These are phyloP conservation scores for Quercus glauca DNA, from an alignment of 306 rosid species.

Conservation along the genomic window DNA sequence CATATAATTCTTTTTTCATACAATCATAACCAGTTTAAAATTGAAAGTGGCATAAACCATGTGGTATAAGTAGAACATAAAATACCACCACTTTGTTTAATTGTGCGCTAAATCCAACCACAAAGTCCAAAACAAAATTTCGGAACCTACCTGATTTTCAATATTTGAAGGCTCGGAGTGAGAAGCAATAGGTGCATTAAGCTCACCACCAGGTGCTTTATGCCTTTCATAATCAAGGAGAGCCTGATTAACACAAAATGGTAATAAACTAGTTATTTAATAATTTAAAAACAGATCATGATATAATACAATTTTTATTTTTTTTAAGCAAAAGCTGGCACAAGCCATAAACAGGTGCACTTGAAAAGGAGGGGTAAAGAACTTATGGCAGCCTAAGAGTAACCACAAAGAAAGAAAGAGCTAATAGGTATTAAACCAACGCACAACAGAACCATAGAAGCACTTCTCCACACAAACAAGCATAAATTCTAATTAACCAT, in stretches of 20 bases:
- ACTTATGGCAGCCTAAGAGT: not conserved
- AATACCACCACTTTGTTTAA: not conserved
- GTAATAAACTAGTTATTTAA: slow-evolving; percentile 6
- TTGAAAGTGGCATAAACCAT: not conserved
- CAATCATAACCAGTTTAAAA: not conserved
- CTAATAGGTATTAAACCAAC: not conserved
- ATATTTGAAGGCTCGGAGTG: slow-evolving; percentile 63
- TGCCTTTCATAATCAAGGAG: slow-evolving; percentile 97
- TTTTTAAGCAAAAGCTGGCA: not conserved
- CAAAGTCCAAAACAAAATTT: not conserved
- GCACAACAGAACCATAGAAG: not conserved
- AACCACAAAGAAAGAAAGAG: not conserved
- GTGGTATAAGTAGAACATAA: not conserved
- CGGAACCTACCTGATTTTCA: slow-evolving; percentile 67
- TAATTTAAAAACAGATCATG: not conserved
- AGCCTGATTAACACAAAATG: slow-evolving; percentile 53
- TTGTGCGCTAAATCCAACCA: not conserved
- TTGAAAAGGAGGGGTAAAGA: slow-evolving; percentile 5
- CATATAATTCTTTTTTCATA: not conserved
- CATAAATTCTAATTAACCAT: not conserved
- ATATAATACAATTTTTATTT: not conserved
- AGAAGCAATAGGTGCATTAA: slow-evolving; percentile 65
- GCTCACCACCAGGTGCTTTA: slow-evolving; percentile 68
- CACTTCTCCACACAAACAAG: not conserved
- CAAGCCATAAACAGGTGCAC: not conserved